Base-by-base conservation (phyloP, 1,284 basidiomycete species). In the Pyrrhoderma noxium region DNA sequence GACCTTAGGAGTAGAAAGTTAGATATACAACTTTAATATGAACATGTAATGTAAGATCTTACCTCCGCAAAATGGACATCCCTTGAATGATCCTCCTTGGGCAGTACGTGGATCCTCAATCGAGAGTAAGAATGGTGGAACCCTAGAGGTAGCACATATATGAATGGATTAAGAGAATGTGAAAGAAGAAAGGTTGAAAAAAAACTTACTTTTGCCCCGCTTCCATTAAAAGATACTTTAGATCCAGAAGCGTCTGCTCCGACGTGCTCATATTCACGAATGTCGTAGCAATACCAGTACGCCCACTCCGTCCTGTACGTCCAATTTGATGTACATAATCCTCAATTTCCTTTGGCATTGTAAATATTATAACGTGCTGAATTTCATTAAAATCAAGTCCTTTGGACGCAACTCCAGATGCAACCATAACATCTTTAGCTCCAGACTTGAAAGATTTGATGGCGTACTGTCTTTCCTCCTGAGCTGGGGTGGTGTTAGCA, bases 321-420 rank as follows among this genome's bases (percentile, higher is more conserved):
- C 96, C 96, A 60, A 99, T 98, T 68, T 98, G 94, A 73, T 99
- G 96, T 27, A 96, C 93, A 61, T 94, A 94, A 65, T 95, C 93
- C 70, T 97, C 96, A 54, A 99, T 98, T 70, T 99, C 96, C 67
- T 97, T 98, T 0, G 96, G 96, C 96, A 99, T 99, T 13, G 90
- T 86, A 67, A 94, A 99, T 57, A 95, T 96, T 66, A 95, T 94
- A 60, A 95, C 93, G 62, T 95, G 93, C 60, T 95, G 95, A 56
- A 99, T 96, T 63, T 98, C 94, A 66, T 89, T 93, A 68, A 99
- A 99, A 67, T 99, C 96, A 53, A 99, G 80, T 23, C 96, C 96
- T 66, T 99, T 99, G 43, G 91, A 95, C 0, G 95, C 96, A 16
- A 99, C 93, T 21, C 94, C 87, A 2, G 92, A 96, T 3, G 96